Conservation (phyloP, 768 basidiomycete species). For the Rhodotorula babjevae region DNA sequence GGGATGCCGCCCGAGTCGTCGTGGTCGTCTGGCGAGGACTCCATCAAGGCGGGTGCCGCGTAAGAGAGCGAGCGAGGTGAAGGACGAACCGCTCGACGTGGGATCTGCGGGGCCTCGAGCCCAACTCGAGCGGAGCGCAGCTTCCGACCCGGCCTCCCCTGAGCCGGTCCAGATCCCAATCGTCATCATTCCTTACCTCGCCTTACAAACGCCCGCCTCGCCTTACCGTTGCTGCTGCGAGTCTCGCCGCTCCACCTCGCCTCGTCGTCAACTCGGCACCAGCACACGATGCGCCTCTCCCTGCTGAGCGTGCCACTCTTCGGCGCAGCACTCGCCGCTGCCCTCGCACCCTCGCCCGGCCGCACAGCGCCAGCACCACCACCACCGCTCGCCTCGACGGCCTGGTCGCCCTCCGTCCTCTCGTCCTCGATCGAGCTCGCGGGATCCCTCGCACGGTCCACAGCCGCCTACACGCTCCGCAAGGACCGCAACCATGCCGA, state of each 20-base stretch:
- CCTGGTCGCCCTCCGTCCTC: conserved; percentile 57
- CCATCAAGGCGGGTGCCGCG: no score
- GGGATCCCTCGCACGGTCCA: conserved; percentile 79
- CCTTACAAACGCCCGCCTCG: no score
- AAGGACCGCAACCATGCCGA: conserved; percentile 56
- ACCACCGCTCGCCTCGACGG: not conserved
- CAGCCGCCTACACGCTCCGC: conserved; percentile 79
- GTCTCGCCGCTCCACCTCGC: not conserved
- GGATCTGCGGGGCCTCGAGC: no score
- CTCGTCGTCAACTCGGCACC: no score
- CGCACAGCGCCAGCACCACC: not conserved
- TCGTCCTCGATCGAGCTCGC: conserved; percentile 85
- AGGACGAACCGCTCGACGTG: no score
- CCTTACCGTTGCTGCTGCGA: no score
- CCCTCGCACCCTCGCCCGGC: not conserved
- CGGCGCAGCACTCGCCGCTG: not conserved
- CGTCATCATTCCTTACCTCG: no score
- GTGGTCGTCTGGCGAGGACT: not conserved
- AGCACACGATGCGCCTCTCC: not conserved
- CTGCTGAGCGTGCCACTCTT: not conserved
- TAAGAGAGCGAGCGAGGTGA: no score
- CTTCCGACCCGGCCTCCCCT: no score
- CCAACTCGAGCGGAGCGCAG: no score
- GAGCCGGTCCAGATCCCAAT: no score
- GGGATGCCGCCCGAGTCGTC: not conserved